Base-by-base conservation (phyloP, 169 alveolate genomes). In the Eimeria brunetti region DNA sequence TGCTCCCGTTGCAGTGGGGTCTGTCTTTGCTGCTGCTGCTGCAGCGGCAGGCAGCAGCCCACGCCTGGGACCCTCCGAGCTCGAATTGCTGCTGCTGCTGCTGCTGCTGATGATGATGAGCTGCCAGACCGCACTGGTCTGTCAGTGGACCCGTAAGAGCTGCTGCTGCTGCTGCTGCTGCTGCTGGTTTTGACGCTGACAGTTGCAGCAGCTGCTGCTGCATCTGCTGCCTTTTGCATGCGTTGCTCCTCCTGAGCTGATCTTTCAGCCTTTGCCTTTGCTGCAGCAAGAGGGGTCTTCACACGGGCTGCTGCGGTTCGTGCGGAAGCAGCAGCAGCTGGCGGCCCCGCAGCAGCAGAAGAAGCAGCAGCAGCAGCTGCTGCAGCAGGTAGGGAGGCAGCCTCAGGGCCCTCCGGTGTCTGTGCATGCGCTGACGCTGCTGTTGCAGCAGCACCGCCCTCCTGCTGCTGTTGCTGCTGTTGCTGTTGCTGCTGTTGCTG, bases 121-220 rank as follows among this genome's bases (percentile, higher is more conserved):
- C 41, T 64, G 36, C 41, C 75, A n/a, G 41, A 36, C 75, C 75
- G 41, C 14, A 20, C 1, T 64, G 75, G 16, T 7, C 18, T 64
- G 75, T 20, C 69, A 0, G 69, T 60, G 20, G 69, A 22, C 33
- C 30, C 69, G 69, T n/a, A 60, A 7, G 69, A 60, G 20, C 20
- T 64, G 49, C 84, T 22, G 58, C 84, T 73, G 83, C 24, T 73
- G 53, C 84, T 38, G 84, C 56, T 73, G 84, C 33, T 38, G 56
- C 56, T 73, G 58, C 84, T 73, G 84, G 2, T 73, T 36, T 24
- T 24, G 1, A 2, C 22, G 67, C n/a, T 24, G 22, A 18, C 22
- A 18, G 67, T 2, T 58, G 67, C 67, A 58, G 67, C 56, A 38
- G 27, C 84, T 73, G 84, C n/a, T 73, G 84, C 33, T 38, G 53